Base-by-base conservation (phyloP, 495 filamentous ascomycete species). In the Aspergillus cristatus region DNA sequence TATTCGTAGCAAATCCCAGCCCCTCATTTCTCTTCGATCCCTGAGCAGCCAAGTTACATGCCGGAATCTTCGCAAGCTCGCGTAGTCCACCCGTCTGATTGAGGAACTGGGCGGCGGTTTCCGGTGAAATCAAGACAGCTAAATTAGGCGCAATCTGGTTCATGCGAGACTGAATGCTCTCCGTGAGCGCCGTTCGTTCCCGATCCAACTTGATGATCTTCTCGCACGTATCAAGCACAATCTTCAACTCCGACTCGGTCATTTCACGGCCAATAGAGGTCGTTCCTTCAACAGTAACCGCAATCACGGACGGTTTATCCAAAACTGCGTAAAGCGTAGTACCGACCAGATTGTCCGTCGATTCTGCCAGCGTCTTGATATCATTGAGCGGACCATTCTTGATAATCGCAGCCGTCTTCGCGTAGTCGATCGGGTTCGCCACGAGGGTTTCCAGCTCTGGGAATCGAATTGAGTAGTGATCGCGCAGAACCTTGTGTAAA, bases 151-250 rank as follows among this genome's bases (percentile, higher is more conserved):
- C 91, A 50, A 95, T 96, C 32, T 94, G 72, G 47, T 78, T 90
- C 85, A 98, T 96, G 42, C 91, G 86, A 24, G 89, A 95, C 63
- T 94, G 81, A n/a, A 96, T 90, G 51, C 90, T 97, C 48, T 91
- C 81, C 3, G 88, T 96, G 33, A 97, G 76, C 22, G 77, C 82
- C 38, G 75, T 81, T 56, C 94, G 94, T 32, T 90, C 90, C 32
- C 74, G 76, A 49, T 97, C 89, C 12, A 98, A 79, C 38, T 77
- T 75, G 28, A 95, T 68, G 28, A 86, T 84, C 76, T 86, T 90
- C 43, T 87, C 74, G 61, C 90, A 96, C 7, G 87, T 89, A 37
- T 75, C 72, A 18, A 82, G 61, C 16, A 94, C 81, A 18, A 72
- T 65, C 37, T 82, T 71, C 11, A 97, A 72, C 55, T 96, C 85